Evolutionary conservation across 2,329 filamentous ascomycete species (phyloP).

Genomic region (Alternaria metachromatica): DNA sequence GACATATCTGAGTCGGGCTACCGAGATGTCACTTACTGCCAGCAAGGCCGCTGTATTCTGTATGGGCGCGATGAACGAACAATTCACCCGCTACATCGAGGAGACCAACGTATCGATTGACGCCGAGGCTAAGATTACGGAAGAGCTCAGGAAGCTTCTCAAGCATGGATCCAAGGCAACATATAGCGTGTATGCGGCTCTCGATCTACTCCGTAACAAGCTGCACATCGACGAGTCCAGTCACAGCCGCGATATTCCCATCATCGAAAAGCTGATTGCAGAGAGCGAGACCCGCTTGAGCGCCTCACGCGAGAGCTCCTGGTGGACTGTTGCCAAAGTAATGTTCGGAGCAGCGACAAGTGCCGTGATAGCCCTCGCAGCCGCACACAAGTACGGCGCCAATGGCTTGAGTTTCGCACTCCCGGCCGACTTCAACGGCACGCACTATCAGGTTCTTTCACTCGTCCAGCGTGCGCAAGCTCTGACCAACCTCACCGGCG

Average conservation of each 20-base stretch:
- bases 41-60: constrained; percentile 19
- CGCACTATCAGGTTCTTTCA: constrained; percentile 7
- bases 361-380: not conserved
- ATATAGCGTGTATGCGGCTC: constrained; percentile 17
- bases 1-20: constrained; percentile 9
- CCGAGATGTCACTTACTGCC: constrained; percentile 5
- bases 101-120: constrained; percentile 13
- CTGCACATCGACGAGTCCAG: not conserved
- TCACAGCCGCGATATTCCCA: not conserved
- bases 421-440: not conserved
- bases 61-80: constrained; percentile 20
- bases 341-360: not conserved
- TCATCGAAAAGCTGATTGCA: not conserved
- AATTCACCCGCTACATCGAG: constrained; percentile 13
- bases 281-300: not conserved
- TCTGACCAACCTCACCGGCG: constrained; percentile 14
- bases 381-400: not conserved
- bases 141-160: constrained; percentile 22
- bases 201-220: constrained; percentile 16
- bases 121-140: constrained; percentile 12
- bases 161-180: constrained; percentile 21
- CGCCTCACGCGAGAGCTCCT: not conserved
- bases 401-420: not conserved
- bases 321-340: not conserved
- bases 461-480: constrained; percentile 16